phyloP scores from a whole-genome alignment of 1,284 basidiomycete species.

The Bondarzewia mesenterica region DNA sequence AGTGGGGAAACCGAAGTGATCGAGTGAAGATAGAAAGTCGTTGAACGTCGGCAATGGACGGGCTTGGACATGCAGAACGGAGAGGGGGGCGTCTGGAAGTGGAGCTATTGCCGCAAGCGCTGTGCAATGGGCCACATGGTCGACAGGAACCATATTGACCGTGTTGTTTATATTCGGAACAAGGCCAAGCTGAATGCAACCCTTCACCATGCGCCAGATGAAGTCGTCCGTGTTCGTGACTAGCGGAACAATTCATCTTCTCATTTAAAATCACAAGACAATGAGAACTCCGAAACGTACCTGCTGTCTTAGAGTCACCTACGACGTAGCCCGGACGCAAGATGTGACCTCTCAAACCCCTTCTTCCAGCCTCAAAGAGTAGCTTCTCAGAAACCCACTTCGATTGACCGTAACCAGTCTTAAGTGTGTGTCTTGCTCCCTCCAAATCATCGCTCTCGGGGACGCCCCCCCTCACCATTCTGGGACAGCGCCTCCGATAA shows the following conservation, averaged over 20 bases:
- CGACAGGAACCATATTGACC: constrained; percentile 97
- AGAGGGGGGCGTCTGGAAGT: constrained; percentile 40
- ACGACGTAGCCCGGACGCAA: constrained; percentile 95
- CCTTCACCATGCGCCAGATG: constrained; percentile 97
- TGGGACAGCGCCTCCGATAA: constrained; percentile 69
- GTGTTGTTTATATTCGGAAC: constrained; percentile 98
- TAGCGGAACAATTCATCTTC: too few species aligned
- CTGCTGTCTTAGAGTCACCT: constrained; percentile 83
- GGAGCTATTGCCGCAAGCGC: constrained; percentile 63
- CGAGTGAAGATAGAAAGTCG: constrained; percentile 71
- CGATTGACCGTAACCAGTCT: constrained; percentile 93
- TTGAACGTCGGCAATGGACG: constrained; percentile 89
- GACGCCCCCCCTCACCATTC: constrained; percentile 53
- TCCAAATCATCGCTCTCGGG: constrained; percentile 90
- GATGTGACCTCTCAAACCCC: constrained; percentile 85
- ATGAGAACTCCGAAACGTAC: too few species aligned
- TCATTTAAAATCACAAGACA: too few species aligned
- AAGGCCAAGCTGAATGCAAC: constrained; percentile 91
- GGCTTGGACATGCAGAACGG: constrained; percentile 86
- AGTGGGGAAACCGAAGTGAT: constrained; percentile 77
- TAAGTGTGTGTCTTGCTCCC: constrained; percentile 69
- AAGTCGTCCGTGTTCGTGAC: constrained; percentile 99
- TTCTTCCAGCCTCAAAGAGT: constrained; percentile 81
- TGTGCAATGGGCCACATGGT: constrained; percentile 87
- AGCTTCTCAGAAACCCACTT: constrained; percentile 99